Evolutionary conservation across 371 early-diverging fungal species (phyloP).

Genomic region (Rhizopus delemar): DNA sequence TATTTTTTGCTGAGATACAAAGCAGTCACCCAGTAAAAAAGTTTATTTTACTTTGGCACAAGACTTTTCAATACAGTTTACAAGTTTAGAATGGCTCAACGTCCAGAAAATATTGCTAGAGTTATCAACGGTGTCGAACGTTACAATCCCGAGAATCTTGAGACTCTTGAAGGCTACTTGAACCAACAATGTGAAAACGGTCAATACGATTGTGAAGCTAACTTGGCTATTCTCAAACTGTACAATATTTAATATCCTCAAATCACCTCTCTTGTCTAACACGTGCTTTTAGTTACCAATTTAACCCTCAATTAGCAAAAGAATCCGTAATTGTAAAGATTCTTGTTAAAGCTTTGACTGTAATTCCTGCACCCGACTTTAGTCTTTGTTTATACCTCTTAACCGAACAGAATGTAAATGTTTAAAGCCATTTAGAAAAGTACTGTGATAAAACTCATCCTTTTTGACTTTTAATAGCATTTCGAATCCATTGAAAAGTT

Average conservation of each 20-base stretch:
- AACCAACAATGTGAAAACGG: conserved; percentile 73
- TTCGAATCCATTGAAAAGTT: conserved; percentile 67
- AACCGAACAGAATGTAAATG: conserved; percentile 67
- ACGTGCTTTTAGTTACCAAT: conserved; percentile 69
- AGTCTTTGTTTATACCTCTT: conserved; percentile 85
- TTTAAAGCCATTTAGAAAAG: neutral
- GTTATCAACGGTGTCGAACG: conserved; percentile 80
- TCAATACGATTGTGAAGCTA: conserved; percentile 86
- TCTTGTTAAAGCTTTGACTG: conserved; percentile 80
- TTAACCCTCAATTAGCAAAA: conserved; percentile 80
- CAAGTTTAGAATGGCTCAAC: conserved; percentile 28
- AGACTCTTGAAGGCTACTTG: conserved; percentile 81
- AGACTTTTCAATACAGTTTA: neutral
- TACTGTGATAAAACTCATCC: neutral
- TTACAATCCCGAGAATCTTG: conserved; percentile 88
- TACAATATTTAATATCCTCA: conserved; percentile 38
- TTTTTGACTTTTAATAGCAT: conserved; percentile 22
- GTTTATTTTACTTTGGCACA: neutral
- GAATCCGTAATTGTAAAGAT: conserved; percentile 71
- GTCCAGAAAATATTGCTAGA: conserved; percentile 75
- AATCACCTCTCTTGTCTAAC: neutral
- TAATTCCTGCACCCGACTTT: conserved; percentile 86
- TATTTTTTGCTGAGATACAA: neutral
- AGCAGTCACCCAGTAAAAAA: conserved; percentile 6
- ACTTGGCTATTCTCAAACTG: conserved; percentile 88